phyloP scores from a whole-genome alignment of 345 rosid species.

The Pelargonium nanum region DNA sequence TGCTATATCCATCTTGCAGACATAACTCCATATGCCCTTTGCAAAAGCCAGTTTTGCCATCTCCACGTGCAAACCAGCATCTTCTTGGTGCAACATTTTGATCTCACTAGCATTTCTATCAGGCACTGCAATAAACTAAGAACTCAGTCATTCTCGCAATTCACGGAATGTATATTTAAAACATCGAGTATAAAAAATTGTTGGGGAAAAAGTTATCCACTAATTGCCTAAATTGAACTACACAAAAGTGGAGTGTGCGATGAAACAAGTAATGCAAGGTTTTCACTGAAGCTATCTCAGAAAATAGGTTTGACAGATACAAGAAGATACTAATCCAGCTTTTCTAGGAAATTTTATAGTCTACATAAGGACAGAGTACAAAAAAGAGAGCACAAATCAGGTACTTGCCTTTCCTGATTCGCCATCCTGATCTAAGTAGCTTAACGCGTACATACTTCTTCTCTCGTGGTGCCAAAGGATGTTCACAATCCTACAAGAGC shows the following conservation, averaged over 20 bases:
- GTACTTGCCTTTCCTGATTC: constrained; percentile 62
- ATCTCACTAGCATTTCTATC: constrained; percentile 83
- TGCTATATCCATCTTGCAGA: constrained; percentile 79
- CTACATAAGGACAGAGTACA: background rate
- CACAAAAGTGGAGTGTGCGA: too few relatives aligned
- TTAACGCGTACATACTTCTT: constrained; percentile 71
- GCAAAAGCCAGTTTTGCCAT: constrained; percentile 86
- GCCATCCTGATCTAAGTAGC: constrained; percentile 92
- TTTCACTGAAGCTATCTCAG: too few relatives aligned
- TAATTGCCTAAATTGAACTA: background rate
- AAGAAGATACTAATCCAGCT: background rate
- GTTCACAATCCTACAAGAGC: constrained; percentile 57
- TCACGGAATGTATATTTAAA: background rate
- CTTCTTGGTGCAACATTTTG: constrained; percentile 84
- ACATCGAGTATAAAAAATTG: background rate
- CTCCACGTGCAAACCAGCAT: constrained; percentile 79
- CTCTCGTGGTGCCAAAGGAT: constrained; percentile 50
- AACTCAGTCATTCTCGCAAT: background rate
- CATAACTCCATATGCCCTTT: constrained; percentile 88
- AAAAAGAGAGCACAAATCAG: constrained; percentile 7
- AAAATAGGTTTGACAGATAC: background rate
- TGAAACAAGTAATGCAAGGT: background rate
- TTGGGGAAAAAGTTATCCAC: background rate
- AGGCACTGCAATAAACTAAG: constrained; percentile 37
- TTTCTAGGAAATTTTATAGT: background rate